Evolutionary conservation across 2,329 filamentous ascomycete species (phyloP).

Genomic region (Phoma sp.): DNA sequence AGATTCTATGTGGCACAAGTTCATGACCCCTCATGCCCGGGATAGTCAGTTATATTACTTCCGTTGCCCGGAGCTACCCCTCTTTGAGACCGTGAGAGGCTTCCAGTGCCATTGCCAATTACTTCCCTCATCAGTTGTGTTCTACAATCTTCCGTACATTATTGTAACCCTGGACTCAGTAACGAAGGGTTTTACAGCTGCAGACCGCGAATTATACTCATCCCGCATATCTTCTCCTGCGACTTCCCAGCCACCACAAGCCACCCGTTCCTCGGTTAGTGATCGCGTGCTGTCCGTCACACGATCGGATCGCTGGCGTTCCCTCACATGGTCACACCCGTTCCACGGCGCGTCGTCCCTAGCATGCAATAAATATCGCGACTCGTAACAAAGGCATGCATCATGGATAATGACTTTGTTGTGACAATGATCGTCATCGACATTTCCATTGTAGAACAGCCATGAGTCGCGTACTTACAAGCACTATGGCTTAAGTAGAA

Average conservation of each 20-base stretch:
- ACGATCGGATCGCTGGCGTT: background rate
- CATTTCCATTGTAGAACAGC: background rate
- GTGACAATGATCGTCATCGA: background rate
- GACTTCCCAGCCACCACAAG: background rate
- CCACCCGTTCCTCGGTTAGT: background rate
- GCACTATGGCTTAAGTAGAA: constrained; percentile 7
- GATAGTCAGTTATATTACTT: too few species aligned
- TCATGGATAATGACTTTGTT: background rate
- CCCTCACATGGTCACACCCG: background rate
- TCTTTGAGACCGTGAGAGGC: too few species aligned
- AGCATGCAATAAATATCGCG: background rate
- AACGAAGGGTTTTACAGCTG: too few species aligned
- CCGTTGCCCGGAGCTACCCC: too few species aligned
- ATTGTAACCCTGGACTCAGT: too few species aligned
- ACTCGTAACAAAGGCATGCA: background rate
- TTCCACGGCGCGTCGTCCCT: background rate
- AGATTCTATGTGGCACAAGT: too few species aligned
- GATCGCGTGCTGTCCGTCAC: too few species aligned
- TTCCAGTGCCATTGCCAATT: too few species aligned
- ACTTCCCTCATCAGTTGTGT: too few species aligned
- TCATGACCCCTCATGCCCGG: too few species aligned
- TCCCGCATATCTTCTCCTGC: background rate
- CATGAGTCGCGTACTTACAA: constrained; percentile 5
- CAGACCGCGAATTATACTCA: too few species aligned
- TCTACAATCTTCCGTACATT: too few species aligned